A percentile compares a stretch with the other conserved stretches of the same genome.
Conservation (phyloP, 2,329 filamentous ascomycete species). For the Tympanopsis confertula region DNA sequence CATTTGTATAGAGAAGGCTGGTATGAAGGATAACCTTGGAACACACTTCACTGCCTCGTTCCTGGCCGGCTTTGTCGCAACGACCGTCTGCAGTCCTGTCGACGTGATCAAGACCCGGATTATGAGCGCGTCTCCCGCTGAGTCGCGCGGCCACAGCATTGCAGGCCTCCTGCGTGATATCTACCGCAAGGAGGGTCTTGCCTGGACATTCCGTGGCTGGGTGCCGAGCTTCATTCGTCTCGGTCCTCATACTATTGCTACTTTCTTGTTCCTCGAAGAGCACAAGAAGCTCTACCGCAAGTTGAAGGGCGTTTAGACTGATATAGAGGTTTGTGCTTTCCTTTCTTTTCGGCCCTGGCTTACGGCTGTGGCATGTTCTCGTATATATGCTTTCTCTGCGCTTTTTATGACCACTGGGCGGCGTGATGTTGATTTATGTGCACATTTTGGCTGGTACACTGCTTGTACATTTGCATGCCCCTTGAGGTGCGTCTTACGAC, state of each 20-base stretch:
- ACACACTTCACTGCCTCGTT: conserved; percentile 27
- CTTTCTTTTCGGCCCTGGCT: no score
- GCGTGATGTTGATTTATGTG: no score
- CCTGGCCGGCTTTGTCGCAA: conserved; percentile 30
- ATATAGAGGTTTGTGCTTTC: not conserved
- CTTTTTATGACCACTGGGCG: no score
- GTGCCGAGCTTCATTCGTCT: conserved; percentile 55
- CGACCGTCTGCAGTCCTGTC: conserved; percentile 29
- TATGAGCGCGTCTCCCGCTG: conserved; percentile 19
- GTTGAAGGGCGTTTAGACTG: conserved; percentile 13
- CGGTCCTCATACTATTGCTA: conserved; percentile 54
- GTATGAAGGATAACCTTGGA: conserved; percentile 22
- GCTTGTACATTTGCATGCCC: no score
- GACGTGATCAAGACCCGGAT: conserved; percentile 31
- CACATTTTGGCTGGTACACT: no score
- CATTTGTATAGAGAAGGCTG: conserved; percentile 12
- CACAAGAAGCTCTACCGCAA: conserved; percentile 51
- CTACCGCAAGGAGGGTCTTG: conserved; percentile 40
- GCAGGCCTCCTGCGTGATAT: conserved; percentile 25
- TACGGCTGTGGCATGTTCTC: no score
- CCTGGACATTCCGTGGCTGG: conserved; percentile 58
- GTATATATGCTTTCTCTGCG: no score
- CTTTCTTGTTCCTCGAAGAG: conserved; percentile 56
- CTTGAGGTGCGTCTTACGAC: no score
- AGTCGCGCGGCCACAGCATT: conserved; percentile 29